A percentile compares a stretch with the other conserved stretches of the same genome.
These are phyloP conservation scores for Eragrostis nindensis DNA, from an alignment of 176 grass and related monocot genomes.

Conservation along the genomic window DNA sequence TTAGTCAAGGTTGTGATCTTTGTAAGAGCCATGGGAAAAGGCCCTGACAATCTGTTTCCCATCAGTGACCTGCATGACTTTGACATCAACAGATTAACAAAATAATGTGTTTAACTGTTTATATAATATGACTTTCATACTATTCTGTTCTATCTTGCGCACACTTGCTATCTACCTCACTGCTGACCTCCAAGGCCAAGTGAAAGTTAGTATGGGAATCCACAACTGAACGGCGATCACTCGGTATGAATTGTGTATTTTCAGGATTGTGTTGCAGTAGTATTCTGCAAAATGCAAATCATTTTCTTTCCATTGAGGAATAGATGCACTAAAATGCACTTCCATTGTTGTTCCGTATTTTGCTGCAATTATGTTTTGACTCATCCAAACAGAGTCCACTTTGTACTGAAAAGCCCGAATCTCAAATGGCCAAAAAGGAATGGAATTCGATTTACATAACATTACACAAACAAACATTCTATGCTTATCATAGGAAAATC, in stretches of 20 bases:
- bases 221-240: background rate
- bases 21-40: slow-evolving; percentile 70
- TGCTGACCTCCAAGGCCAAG: background rate
- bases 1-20: slow-evolving; percentile 79
- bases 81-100: slow-evolving; percentile 30
- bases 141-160: background rate
- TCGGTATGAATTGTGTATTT: background rate
- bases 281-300: background rate
- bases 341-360: background rate
- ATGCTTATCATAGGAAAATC: background rate
- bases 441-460: too few species aligned
- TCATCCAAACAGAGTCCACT: background rate
- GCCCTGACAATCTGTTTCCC: slow-evolving; percentile 82
- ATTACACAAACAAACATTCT: background rate
- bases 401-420: background rate
- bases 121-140: background rate
- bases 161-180: background rate
- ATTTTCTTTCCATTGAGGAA: background rate
- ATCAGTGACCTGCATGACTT: slow-evolving; percentile 71
- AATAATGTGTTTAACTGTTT: background rate
- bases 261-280: background rate
- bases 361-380: slow-evolving; percentile 7
- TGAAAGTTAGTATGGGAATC: background rate
- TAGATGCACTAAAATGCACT: background rate
- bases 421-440: background rate